Evolutionary conservation across 257 asterid genomes (phyloP).

Genomic region (Solanum tacnaense): DNA sequence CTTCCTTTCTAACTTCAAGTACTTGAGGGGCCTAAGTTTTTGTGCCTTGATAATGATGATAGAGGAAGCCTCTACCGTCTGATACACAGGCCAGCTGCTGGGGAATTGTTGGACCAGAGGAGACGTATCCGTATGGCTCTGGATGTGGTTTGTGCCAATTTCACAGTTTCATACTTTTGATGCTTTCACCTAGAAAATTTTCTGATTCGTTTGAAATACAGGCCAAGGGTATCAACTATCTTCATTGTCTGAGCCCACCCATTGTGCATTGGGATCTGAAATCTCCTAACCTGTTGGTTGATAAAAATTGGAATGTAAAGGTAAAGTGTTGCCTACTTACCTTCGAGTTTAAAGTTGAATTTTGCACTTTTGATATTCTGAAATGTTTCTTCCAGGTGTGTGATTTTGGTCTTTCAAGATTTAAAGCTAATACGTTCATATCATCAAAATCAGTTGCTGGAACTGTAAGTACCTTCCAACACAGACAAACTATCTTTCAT

Average conservation of each 20-base stretch:
- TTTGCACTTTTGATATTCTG: background rate
- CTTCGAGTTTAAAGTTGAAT: background rate
- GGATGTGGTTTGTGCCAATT: constrained; percentile 69
- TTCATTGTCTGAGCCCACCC: constrained; percentile 74
- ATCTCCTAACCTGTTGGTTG: constrained; percentile 88
- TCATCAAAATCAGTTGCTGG: constrained; percentile 95
- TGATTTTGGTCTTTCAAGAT: constrained; percentile 89
- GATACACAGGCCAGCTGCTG: constrained; percentile 84
- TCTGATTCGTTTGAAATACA: constrained; percentile 10
- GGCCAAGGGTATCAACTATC: constrained; percentile 94
- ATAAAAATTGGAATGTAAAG: constrained; percentile 86
- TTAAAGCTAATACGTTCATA: constrained; percentile 85
- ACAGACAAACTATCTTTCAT: background rate
- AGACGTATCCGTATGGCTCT: constrained; percentile 81
- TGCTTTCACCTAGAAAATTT: background rate
- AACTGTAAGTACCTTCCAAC: constrained; percentile 50
- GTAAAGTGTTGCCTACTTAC: constrained; percentile 16
- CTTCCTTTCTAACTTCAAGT: background rate
- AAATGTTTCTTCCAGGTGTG: constrained; percentile 44
- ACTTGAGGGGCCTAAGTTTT: background rate
- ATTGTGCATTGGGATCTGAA: constrained; percentile 90
- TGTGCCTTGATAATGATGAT: constrained; percentile 1
- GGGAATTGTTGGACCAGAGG: constrained; percentile 75
- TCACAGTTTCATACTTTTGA: background rate
- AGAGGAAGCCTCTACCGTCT: constrained; percentile 92